A percentile compares a stretch with the other conserved stretches of the same genome.
These are phyloP conservation scores for Trichoderma aggressivum DNA, from an alignment of 2,329 filamentous ascomycete genomes.

Conservation along the genomic window DNA sequence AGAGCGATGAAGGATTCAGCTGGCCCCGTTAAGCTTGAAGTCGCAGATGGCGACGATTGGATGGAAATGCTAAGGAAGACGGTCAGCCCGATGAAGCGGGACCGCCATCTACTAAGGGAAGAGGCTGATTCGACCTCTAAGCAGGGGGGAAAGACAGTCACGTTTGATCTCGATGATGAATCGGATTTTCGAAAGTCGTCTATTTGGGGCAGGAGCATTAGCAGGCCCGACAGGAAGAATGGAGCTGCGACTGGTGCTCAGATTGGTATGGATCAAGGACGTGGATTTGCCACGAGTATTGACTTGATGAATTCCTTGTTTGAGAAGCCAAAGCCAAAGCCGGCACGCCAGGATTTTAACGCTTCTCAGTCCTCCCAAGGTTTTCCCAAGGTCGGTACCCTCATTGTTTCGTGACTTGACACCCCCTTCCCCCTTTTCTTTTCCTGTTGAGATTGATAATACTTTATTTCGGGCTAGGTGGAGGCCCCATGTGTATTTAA, in stretches of 20 bases:
- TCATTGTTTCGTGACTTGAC: conserved; percentile 36
- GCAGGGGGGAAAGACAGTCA: conserved; percentile 26
- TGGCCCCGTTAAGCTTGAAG: conserved; percentile 57
- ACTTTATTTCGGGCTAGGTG: conserved; percentile 18
- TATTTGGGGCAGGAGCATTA: conserved; percentile 34
- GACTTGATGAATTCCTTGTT: conserved; percentile 96
- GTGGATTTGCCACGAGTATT: conserved; percentile 81
- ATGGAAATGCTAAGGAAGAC: conserved; percentile 90
- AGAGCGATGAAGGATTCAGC: conserved; percentile 59
- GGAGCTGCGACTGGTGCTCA: conserved; percentile 32
- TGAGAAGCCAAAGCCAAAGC: conserved; percentile 67
- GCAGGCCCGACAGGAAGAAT: conserved; percentile 30
- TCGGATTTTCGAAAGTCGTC: conserved; percentile 47
- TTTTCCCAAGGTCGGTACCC: conserved; percentile 82
- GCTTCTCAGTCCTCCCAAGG: conserved; percentile 56
- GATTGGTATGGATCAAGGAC: conserved; percentile 45
- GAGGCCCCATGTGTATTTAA: conserved; percentile 34
- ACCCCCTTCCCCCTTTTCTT: neutral
- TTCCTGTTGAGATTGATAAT: conserved; percentile 22
- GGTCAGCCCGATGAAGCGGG: conserved; percentile 88
- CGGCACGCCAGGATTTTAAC: conserved; percentile 52
- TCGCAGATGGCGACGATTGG: conserved; percentile 78
- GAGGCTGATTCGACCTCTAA: conserved; percentile 53
- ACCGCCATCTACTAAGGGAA: conserved; percentile 68
- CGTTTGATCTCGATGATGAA: conserved; percentile 39